Conservation (phyloP, 2,329 filamentous ascomycete species). For the Dothistroma pini region DNA sequence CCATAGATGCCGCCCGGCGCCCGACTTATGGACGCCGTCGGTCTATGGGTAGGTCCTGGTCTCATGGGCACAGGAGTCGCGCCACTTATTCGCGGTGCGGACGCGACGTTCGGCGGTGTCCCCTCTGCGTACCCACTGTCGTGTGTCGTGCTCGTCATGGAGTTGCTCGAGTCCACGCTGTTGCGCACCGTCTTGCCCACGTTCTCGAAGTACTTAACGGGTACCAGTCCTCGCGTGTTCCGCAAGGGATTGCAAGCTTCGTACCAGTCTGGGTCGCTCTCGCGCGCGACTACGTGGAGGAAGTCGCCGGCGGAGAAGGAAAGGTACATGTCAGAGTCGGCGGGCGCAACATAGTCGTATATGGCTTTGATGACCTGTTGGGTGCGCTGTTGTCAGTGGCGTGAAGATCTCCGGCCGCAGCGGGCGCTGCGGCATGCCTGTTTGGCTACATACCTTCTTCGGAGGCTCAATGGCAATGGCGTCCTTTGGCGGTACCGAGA, state of each 20-base stretch:
- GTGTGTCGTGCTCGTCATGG: slow-evolving; percentile 59
- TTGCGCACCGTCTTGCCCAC: slow-evolving; percentile 90
- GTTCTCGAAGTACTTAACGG: slow-evolving; percentile 88
- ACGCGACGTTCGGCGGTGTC: slow-evolving; percentile 26
- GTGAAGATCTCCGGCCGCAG: neutral
- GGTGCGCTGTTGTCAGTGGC: neutral
- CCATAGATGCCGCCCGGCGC: slow-evolving; percentile 79
- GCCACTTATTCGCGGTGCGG: slow-evolving; percentile 35
- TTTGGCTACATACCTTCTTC: slow-evolving; percentile 67
- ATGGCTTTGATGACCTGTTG: slow-evolving; percentile 89
- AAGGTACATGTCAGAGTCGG: slow-evolving; percentile 59
- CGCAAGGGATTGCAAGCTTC: slow-evolving; percentile 95
- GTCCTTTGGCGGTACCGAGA: slow-evolving; percentile 78
- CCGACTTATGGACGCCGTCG: slow-evolving; percentile 47
- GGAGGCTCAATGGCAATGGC: slow-evolving; percentile 85
- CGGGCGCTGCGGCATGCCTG: neutral
- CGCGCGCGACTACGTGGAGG: slow-evolving; percentile 94
- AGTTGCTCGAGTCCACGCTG: slow-evolving; percentile 56
- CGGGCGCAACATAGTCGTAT: slow-evolving; percentile 80
- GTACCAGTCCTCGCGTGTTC: slow-evolving; percentile 84
- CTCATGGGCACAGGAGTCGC: slow-evolving; percentile 22
- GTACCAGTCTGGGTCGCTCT: slow-evolving; percentile 95
- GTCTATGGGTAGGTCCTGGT: slow-evolving; percentile 26
- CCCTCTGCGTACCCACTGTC: slow-evolving; percentile 83
- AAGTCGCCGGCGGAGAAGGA: slow-evolving; percentile 95